phyloP scores from a whole-genome alignment of 2,329 filamentous ascomycete genomes.

The Cladorrhinum sp. region DNA sequence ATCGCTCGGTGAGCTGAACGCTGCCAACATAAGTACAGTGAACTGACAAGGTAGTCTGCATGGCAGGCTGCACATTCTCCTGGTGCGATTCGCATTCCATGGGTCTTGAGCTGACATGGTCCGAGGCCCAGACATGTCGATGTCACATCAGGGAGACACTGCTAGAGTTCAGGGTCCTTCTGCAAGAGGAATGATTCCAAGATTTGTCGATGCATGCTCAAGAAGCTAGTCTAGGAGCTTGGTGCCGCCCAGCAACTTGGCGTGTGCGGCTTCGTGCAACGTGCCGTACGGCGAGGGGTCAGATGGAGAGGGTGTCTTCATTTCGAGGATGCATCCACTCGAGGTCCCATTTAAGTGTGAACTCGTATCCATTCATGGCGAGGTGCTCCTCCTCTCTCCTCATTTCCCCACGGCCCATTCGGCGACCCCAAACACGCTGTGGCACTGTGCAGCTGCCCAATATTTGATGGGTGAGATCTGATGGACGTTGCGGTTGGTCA shows the following conservation, averaged over 20 bases:
- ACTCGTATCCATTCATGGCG: neutral
- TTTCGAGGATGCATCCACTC: neutral
- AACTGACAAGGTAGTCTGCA: neutral
- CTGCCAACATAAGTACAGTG: neutral
- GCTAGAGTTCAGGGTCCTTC: constrained; percentile 1
- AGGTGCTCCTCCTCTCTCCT: neutral
- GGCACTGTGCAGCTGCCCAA: neutral
- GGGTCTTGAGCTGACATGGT: constrained; percentile 1
- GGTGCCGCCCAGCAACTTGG: neutral
- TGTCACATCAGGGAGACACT: neutral
- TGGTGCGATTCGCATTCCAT: neutral
- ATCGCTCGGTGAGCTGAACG: constrained; percentile 7
- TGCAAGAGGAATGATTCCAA: constrained; percentile 3
- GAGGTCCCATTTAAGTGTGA: neutral
- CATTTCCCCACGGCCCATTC: constrained; percentile 7
- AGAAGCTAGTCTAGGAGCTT: neutral
- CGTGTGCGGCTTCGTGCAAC: neutral
- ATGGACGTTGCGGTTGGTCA: neutral
- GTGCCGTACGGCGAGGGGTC: neutral
- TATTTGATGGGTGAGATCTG: neutral
- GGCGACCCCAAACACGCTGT: neutral
- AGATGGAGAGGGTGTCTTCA: neutral
- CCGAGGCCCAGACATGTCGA: neutral
- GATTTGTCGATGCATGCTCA: neutral
- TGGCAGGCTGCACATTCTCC: neutral